Percentiles rank a stretch among this genome's conserved stretches.
phyloP scores from a whole-genome alignment of 768 basidiomycete genomes.

The Exidia glandulosa region DNA sequence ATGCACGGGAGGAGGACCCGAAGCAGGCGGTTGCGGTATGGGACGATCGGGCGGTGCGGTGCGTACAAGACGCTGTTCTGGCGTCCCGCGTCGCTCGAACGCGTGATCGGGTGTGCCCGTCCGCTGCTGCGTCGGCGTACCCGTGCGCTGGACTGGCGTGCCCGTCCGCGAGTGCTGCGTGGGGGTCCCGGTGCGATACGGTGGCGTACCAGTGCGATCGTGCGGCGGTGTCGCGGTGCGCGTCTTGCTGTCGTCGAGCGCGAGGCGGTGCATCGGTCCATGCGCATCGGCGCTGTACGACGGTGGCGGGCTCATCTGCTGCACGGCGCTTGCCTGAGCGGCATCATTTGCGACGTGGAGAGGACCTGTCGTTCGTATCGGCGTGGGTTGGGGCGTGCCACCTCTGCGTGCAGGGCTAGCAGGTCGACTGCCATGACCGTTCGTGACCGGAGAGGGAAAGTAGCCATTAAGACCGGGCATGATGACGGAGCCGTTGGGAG shows the following conservation, averaged over 20 bases:
- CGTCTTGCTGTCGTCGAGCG: background rate
- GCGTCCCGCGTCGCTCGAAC: background rate
- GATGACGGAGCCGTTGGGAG: background rate
- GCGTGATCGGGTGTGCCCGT: background rate
- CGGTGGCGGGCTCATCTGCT: background rate
- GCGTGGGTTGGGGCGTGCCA: background rate
- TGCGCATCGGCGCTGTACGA: background rate
- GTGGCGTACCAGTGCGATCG: no score
- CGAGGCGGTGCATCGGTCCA: background rate
- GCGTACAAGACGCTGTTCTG: background rate
- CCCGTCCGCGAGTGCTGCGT: no score
- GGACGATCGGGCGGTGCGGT: background rate
- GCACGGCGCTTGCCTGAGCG: background rate
- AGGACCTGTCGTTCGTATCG: background rate
- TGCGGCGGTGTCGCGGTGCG: background rate
- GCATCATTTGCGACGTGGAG: background rate
- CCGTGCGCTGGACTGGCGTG: background rate
- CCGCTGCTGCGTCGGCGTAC: background rate
- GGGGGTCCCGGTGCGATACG: no score
- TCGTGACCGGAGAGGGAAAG: no score
- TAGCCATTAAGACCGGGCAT: background rate
- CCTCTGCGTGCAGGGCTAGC: background rate
- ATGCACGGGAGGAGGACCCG: background rate
- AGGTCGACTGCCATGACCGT: background rate
- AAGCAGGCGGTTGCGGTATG: background rate